A percentile compares a stretch with the other conserved stretches of the same genome.
Conservation (phyloP, 2,329 filamentous ascomycete genomes). For the Colletotrichum sp. region DNA sequence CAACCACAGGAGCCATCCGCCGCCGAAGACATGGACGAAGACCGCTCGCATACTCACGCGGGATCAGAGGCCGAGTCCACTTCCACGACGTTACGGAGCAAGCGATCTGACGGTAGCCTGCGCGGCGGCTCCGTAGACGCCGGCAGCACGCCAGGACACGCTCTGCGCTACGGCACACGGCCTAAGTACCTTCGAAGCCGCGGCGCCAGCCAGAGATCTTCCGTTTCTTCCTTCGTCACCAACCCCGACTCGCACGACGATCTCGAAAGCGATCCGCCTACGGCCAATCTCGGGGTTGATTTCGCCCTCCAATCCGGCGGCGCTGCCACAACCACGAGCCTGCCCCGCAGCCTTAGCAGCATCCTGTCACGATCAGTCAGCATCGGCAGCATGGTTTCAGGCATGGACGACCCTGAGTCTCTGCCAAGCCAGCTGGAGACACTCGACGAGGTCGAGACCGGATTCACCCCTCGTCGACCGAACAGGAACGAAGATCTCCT, state of each 20-base stretch:
- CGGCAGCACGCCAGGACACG: constrained; percentile 51
- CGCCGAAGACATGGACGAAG: constrained; percentile 29
- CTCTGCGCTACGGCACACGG: constrained; percentile 50
- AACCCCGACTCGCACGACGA: constrained; percentile 63
- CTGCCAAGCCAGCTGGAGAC: constrained; percentile 53
- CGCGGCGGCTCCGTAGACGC: constrained; percentile 42
- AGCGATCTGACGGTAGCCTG: constrained; percentile 36
- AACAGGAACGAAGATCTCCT: constrained; percentile 52
- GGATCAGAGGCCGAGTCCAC: constrained; percentile 26
- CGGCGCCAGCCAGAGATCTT: constrained; percentile 63
- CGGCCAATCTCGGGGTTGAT: constrained; percentile 71
- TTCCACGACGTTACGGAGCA: constrained; percentile 32
- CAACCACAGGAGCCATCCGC: constrained; percentile 25
- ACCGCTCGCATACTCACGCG: constrained; percentile 34
- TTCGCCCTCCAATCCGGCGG: constrained; percentile 85
- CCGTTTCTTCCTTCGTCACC: constrained; percentile 63
- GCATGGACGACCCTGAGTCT: constrained; percentile 63
- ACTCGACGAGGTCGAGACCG: constrained; percentile 52
- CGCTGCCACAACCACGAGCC: constrained; percentile 63
- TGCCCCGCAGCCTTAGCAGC: constrained; percentile 56
- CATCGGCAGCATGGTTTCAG: constrained; percentile 88
- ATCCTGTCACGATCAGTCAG: constrained; percentile 78
- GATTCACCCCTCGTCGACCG: constrained; percentile 33
- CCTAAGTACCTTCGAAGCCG: constrained; percentile 65
- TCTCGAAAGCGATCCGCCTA: constrained; percentile 71